These are phyloP conservation scores for Salix dunnii DNA, from an alignment of 345 rosid species.

Conservation along the genomic window DNA sequence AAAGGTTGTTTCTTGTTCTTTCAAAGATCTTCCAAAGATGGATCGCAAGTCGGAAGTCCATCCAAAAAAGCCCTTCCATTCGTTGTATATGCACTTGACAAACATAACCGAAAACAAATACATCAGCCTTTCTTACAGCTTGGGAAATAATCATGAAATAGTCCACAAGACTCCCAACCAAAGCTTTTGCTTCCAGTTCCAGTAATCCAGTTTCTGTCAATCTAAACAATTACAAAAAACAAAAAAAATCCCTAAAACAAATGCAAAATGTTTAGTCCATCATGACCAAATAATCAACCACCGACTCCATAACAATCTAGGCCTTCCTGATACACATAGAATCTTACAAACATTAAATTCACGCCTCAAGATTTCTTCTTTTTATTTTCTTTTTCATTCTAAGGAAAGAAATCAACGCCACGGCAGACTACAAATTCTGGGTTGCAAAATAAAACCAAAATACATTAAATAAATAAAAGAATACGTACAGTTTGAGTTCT, in stretches of 20 bases:
- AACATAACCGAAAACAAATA: neutral
- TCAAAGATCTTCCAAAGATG: conserved; percentile 66
- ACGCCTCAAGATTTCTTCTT: neutral
- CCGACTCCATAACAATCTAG: neutral
- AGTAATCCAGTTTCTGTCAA: neutral
- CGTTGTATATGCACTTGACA: conserved; percentile 71
- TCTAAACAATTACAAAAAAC: neutral
- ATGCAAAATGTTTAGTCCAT: neutral
- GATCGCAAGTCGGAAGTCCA: conserved; percentile 60
- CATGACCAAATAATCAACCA: neutral
- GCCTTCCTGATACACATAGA: neutral
- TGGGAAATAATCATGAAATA: neutral
- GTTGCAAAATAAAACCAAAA: neutral
- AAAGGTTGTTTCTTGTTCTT: conserved; percentile 55
- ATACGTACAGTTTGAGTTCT: conserved; percentile 68
- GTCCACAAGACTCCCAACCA: neutral
- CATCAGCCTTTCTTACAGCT: neutral
- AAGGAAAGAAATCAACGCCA: neutral
- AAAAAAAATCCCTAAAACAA: neutral
- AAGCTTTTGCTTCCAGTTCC: neutral
- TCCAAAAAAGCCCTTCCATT: conserved; percentile 79
- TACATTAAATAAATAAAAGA: neutral
- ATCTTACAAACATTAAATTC: neutral
- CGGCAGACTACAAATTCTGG: neutral
- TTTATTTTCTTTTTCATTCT: neutral